phyloP scores from a whole-genome alignment of 345 rosid species.

The Jatropha curcas region DNA sequence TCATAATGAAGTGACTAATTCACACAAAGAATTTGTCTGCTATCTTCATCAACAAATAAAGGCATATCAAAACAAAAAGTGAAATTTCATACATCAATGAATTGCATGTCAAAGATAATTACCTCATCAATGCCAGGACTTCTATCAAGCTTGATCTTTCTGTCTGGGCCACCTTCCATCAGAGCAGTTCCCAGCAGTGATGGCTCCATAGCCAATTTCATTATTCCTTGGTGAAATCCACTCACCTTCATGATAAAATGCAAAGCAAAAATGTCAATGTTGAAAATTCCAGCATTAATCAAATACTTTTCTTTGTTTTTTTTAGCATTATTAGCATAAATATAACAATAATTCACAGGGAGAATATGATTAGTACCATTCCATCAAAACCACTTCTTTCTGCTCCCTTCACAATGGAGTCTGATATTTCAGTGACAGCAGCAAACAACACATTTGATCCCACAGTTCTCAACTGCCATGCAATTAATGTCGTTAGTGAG shows the following conservation, averaged over 20 bases:
- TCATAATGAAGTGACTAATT: neutral
- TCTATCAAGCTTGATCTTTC: conserved; percentile 81
- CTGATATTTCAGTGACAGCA: conserved; percentile 88
- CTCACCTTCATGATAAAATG: conserved; percentile 49
- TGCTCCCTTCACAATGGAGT: conserved; percentile 83
- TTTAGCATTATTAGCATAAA: neutral
- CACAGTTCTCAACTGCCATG: conserved; percentile 72
- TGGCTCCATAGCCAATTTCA: conserved; percentile 96
- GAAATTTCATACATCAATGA: neutral
- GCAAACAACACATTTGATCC: conserved; percentile 86
- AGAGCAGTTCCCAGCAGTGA: conserved; percentile 77
- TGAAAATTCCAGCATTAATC: neutral
- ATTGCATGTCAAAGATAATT: conserved; percentile 16
- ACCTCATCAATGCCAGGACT: conserved; percentile 95
- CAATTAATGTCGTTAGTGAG: conserved; percentile 19
- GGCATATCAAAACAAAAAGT: neutral
- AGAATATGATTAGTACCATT: conserved; percentile 51
- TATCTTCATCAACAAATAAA: neutral
- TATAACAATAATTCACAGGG: neutral
- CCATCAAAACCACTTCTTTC: conserved; percentile 95
- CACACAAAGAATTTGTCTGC: neutral
- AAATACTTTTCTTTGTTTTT: neutral
- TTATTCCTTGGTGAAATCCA: conserved; percentile 87
- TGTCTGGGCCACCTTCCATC: conserved; percentile 90
- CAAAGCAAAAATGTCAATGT: conserved; percentile 11